phyloP scores from a whole-genome alignment of 306 rosid species.

The Vigna unguiculata region DNA sequence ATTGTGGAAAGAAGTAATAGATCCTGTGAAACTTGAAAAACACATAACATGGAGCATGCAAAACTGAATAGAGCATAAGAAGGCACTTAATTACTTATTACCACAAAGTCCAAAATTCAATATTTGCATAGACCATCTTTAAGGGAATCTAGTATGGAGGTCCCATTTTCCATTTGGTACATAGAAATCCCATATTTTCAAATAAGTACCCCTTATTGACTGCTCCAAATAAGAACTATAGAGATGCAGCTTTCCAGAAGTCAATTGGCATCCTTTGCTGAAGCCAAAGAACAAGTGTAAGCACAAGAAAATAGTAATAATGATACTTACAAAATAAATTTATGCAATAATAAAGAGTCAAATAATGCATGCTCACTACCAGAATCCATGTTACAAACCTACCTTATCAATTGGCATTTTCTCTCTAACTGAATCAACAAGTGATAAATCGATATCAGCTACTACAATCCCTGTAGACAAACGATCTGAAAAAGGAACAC shows the following conservation, averaged over 20 bases:
- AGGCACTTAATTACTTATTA: background rate
- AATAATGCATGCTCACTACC: background rate
- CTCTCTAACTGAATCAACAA: constrained; percentile 76
- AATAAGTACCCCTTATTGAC: background rate
- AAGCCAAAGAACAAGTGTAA: constrained; percentile 34
- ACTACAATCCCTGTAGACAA: constrained; percentile 79
- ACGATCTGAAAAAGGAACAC: constrained; percentile 66
- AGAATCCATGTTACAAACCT: constrained; percentile 32
- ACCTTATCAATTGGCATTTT: constrained; percentile 91
- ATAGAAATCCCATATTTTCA: constrained; percentile 1
- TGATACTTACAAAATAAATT: constrained; percentile 10
- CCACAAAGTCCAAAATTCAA: background rate
- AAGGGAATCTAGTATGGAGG: constrained; percentile 11
- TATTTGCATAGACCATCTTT: constrained; percentile 6
- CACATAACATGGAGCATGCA: background rate
- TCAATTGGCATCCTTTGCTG: constrained; percentile 92
- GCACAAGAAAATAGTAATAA: constrained; percentile 15
- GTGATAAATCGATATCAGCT: constrained; percentile 83
- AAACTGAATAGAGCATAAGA: background rate
- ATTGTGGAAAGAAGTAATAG: background rate
- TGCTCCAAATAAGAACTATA: constrained; percentile 48
- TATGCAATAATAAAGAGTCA: background rate
- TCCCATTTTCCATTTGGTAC: constrained; percentile 35
- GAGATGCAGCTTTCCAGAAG: constrained; percentile 79
- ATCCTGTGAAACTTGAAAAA: constrained; percentile 8